Base-by-base conservation (phyloP, 2,329 filamentous ascomycete species). In the Emergomyces orientalis region DNA sequence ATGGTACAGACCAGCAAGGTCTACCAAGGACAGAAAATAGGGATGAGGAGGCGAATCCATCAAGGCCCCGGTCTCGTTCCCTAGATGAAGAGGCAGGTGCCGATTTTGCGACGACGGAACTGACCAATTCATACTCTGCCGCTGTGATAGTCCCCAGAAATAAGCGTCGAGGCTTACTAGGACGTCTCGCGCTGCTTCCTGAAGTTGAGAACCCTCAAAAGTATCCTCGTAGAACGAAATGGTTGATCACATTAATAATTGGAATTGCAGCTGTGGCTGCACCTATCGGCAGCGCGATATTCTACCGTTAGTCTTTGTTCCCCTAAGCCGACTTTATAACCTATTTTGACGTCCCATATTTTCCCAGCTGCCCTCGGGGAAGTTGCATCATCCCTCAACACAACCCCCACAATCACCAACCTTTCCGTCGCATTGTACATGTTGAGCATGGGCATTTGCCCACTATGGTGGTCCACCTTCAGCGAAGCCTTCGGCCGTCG, bases 391-490 rank as follows among this genome's bases (percentile, higher is more conserved):
- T 85, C 88, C 27, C 79, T 94, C 52, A 67, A 86, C 66, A 81
- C 86, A 14, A 82, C 83, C 0, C 75, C 84, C 17, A 88, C 88
- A 0, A 77, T 90, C 19, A 85, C 87, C 62, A 95, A 94, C 73
- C 71, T 94, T 63, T 87, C 87, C 0, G 84, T 94, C 0, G 88
- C 90, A 0, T 75, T 93, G 63, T 94, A 92, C 73, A 91, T 94
- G 89, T 79, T 94, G 4, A 79, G 84, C 68, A 90, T 94, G 89
- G 84, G 86, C 62, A 90, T 94, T 54, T 93, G 91, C 67, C 90
- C 90, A 0, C 80, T 95, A 0, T 94, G 90, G 90, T 94, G 89
- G 89, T 90, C 88, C 0, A 87, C 87, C 1, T 91, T 94, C 70
- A 90, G 88, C 9, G 90, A 94, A 68, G 76, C 76, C 3, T 71